phyloP scores from a whole-genome alignment of 1,284 basidiomycete species.

The Pyrrhoderma noxium region DNA sequence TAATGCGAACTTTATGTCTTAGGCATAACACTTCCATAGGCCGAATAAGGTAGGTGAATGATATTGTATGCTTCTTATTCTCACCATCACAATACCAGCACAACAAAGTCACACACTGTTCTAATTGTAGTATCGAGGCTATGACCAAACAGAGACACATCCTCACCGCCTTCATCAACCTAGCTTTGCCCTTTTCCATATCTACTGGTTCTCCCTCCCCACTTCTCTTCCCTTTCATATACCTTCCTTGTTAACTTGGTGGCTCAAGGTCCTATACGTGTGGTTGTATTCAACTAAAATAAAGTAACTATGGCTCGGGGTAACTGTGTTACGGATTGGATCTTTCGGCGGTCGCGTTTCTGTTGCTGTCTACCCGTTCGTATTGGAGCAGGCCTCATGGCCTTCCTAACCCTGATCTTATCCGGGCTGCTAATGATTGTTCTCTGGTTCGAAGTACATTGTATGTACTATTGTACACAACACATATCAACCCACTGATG shows the following conservation, averaged over 20 bases:
- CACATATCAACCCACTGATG: not conserved
- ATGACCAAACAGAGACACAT: too few relatives aligned
- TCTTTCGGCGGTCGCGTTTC: conserved; percentile 40
- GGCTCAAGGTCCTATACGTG: too few relatives aligned
- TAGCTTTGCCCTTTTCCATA: too few relatives aligned
- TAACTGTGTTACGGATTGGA: conserved; percentile 35
- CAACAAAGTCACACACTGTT: not conserved
- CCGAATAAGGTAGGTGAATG: too few relatives aligned
- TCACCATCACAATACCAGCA: not conserved
- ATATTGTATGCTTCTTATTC: not conserved
- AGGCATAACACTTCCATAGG: too few relatives aligned
- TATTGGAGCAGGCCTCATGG: conserved; percentile 48
- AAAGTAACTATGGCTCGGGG: conserved; percentile 29
- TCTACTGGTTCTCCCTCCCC: too few relatives aligned
- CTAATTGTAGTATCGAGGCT: not conserved
- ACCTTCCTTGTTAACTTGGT: too few relatives aligned
- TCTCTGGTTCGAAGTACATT: conserved; percentile 51
- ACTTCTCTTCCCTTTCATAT: too few relatives aligned
- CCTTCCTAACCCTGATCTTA: conserved; percentile 44
- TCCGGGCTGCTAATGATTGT: conserved; percentile 43
- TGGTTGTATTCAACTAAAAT: too few relatives aligned
- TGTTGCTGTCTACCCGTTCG: conserved; percentile 63
- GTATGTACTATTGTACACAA: conserved; percentile 31
- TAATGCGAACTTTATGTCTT: too few relatives aligned
- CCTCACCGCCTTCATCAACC: too few relatives aligned